Percentiles rank a stretch among this genome's conserved stretches.
Conservation (phyloP, 257 asterid species). For the Coffea canephora region DNA sequence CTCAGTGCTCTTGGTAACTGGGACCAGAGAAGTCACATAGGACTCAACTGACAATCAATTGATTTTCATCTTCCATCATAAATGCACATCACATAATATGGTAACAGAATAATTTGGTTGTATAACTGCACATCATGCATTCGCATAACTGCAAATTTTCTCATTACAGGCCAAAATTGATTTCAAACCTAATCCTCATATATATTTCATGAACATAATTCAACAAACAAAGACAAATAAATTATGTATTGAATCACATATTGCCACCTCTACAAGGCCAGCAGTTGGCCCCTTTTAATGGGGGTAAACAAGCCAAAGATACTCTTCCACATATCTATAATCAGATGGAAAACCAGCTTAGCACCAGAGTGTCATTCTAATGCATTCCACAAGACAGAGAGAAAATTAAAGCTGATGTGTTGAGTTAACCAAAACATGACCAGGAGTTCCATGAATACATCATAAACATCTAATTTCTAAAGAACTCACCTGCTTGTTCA, state of each 20-base stretch:
- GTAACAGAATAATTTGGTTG: background rate
- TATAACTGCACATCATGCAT: no score
- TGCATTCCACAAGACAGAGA: background rate
- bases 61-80: background rate
- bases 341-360: background rate
- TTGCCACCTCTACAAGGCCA: background rate
- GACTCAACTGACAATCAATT: slow-evolving; percentile 6
- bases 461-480: background rate
- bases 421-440: no score
- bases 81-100: background rate
- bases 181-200: background rate
- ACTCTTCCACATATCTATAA: background rate
- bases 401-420: background rate
- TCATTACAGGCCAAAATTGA: background rate
- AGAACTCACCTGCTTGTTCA: slow-evolving; percentile 80
- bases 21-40: background rate
- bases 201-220: background rate
- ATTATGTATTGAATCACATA: background rate
- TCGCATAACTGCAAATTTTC: background rate
- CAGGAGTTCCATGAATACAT: no score
- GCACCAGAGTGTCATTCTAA: background rate
- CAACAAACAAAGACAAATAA: background rate
- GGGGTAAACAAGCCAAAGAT: background rate
- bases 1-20: background rate
- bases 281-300: background rate